Evolutionary conservation across 345 rosid species (phyloP), one percentile per base, ranked within the genome.

Genomic region (Hibiscus syriacus): DNA sequence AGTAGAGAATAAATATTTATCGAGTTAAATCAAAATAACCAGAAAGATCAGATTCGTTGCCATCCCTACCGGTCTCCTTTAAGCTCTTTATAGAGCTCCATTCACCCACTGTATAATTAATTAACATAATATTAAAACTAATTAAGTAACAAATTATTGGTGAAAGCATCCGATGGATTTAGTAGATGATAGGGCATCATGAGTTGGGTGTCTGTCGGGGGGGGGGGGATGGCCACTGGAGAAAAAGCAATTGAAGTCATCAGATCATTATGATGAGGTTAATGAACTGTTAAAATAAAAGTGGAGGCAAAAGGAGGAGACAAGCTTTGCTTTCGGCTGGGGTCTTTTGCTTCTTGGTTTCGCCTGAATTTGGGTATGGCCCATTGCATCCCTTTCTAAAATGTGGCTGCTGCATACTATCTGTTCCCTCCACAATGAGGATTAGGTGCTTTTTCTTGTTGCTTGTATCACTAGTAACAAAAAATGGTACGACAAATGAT

Each of bases 151-250:
- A 48, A 53, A 54, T 41, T 53, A 71, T 41, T 65, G 57, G 26
- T 14, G 2, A 45, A 26, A 45, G 55, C 26, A 12, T 45, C 4
- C 10, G 26, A 48, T 17, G 59, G 27, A 25, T 66, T 66, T 48
- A 66, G 22, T 66, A 45, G 68, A 56, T 32, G 0, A 34, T 48
- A 36, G 32, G 66, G 52, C 66, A 72, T 57, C 22, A 4, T 65
- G 36, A 58, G 61, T 67, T 58, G 25, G 72, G 76, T 27, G 71
- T 19, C 26, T 67, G 72, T 67, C 67, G 64, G 38, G 45, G n/a
- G n/a, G n/a, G n/a, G n/a, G n/a, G n/a, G 56, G n/a, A 34, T 49
- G 67, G 53, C 53, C 23, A n/a, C n/a, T n/a, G n/a, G n/a, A 56
- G 17, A 14, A 70, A 72, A 65, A 48, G 48, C 30, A 34, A 39